Percentiles rank a stretch among this genome's conserved stretches.
Conservation (phyloP, 371 early-diverging fungal species). For the Mortierella sp. region DNA sequence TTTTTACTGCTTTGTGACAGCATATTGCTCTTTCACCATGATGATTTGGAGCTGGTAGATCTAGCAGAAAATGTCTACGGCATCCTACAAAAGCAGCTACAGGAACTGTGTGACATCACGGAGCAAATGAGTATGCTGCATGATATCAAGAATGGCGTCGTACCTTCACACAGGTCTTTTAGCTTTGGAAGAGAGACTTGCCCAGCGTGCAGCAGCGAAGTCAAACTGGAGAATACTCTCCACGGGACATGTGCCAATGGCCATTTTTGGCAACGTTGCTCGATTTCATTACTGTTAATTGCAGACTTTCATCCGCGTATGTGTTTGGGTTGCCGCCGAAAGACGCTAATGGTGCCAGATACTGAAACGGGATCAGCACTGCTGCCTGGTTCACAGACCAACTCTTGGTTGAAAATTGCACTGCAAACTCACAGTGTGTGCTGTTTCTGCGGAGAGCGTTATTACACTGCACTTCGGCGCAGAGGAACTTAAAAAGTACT, state of each 20-base stretch:
- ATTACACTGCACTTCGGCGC: constrained; percentile 24
- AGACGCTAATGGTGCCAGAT: constrained; percentile 28
- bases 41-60: constrained; percentile 11
- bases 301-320: constrained; percentile 50
- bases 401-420: constrained; percentile 27
- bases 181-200: constrained; percentile 34
- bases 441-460: constrained; percentile 43
- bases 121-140: constrained; percentile 26
- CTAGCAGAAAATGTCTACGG: constrained; percentile 34
- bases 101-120: constrained; percentile 14
- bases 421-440: constrained; percentile 29
- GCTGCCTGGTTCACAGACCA: background rate
- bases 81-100: constrained; percentile 7
- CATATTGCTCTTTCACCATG: constrained; percentile 32
- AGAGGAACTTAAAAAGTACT: background rate
- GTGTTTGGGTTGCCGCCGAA: constrained; percentile 40
- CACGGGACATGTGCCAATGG: constrained; percentile 28
- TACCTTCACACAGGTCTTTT: background rate
- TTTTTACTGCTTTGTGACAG: constrained; percentile 43
- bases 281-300: constrained; percentile 27
- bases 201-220: constrained; percentile 39
- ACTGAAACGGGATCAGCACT: background rate
- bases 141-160: constrained; percentile 6
- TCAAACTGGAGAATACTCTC: constrained; percentile 21
- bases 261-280: constrained; percentile 44